Evolutionary conservation across 306 rosid species (phyloP).

Genomic region (Vigna reflexopilosa): DNA sequence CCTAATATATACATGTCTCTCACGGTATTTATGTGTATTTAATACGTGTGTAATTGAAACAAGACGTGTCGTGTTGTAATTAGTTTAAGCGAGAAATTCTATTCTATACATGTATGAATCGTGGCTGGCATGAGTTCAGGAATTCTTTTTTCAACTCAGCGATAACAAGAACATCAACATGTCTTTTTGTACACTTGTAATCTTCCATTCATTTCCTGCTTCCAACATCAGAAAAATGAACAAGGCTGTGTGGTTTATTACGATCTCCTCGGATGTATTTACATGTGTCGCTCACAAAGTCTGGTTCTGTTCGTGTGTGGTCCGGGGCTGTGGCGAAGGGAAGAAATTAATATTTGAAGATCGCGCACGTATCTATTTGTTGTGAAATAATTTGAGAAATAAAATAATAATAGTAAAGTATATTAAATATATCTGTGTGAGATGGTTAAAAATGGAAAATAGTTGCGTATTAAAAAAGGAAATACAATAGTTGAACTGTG

Average conservation of each 20-base stretch:
- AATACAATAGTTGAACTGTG: conserved; percentile 3
- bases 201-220: not conserved
- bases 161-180: not conserved
- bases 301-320: too few relatives aligned
- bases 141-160: not conserved
- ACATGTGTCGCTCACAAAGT: not conserved
- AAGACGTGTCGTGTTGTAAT: conserved; percentile 27
- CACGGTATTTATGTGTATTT: not conserved
- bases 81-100: not conserved
- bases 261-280: not conserved
- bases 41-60: not conserved
- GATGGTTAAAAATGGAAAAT: not conserved
- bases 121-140: not conserved
- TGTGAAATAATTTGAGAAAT: too few relatives aligned
- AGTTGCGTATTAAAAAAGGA: conserved; percentile 6
- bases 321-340: too few relatives aligned
- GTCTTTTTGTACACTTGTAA: not conserved
- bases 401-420: too few relatives aligned
- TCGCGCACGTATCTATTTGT: too few relatives aligned
- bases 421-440: too few relatives aligned
- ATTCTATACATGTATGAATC: not conserved
- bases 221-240: too few relatives aligned
- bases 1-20: not conserved
- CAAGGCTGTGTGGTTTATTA: too few relatives aligned
- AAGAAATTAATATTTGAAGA: too few relatives aligned